Percentiles rank a stretch among this genome's conserved stretches.
These are phyloP conservation scores for Candida glucosophila DNA, from an alignment of 1,139 yeast species.

Conservation along the genomic window DNA sequence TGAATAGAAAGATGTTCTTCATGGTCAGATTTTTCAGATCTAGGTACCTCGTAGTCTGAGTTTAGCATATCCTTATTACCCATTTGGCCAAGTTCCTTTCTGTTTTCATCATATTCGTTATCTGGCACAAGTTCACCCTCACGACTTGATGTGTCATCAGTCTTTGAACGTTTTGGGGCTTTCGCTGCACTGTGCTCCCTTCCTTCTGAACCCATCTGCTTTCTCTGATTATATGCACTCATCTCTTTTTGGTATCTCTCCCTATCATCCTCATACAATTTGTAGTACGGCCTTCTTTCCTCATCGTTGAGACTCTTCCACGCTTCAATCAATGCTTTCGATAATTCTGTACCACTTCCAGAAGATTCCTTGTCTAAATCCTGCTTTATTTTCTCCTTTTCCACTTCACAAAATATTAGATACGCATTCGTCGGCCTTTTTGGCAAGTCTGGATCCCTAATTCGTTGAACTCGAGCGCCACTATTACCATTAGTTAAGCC, in stretches of 20 bases:
- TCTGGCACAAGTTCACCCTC: no score
- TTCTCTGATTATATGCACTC: slow-evolving; percentile 47
- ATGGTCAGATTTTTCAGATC: no score
- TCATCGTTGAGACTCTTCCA: slow-evolving; percentile 75
- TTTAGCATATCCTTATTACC: no score
- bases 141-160: no score
- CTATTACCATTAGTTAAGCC: slow-evolving; percentile 10
- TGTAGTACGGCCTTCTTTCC: slow-evolving; percentile 66
- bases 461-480: slow-evolving; percentile 15
- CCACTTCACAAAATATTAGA: slow-evolving; percentile 76
- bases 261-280: slow-evolving; percentile 73
- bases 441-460: slow-evolving; percentile 76
- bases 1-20: no score
- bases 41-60: no score
- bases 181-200: slow-evolving; percentile 2
- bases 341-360: slow-evolving; percentile 53
- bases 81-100: no score
- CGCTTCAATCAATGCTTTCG: slow-evolving; percentile 72
- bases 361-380: slow-evolving; percentile 34
- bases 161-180: slow-evolving; percentile 8
- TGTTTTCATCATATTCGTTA: no score
- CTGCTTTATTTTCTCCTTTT: slow-evolving; percentile 62
- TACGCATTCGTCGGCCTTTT: slow-evolving; percentile 89
- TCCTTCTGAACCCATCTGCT: slow-evolving; percentile 19
- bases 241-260: slow-evolving; percentile 68